phyloP scores from a whole-genome alignment of 2,329 filamentous ascomycete species.

The Fusarium tuaranense region DNA sequence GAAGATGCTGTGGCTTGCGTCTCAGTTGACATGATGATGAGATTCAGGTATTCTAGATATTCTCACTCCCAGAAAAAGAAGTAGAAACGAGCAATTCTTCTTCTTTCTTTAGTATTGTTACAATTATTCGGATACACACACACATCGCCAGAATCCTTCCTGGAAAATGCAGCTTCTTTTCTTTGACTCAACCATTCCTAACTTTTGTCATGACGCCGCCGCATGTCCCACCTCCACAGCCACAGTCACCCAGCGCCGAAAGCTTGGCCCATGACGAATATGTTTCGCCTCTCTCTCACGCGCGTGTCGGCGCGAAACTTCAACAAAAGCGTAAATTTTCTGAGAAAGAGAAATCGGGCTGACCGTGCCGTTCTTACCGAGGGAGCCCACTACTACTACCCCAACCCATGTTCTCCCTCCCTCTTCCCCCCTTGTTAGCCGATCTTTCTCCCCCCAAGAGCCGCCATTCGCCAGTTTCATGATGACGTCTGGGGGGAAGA shows the following conservation, averaged over 20 bases:
- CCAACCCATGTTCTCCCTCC: neutral
- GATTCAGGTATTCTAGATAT: neutral
- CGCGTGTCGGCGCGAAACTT: neutral
- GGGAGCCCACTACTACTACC: constrained; percentile 7
- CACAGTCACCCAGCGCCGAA: neutral
- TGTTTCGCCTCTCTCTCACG: constrained; percentile 13
- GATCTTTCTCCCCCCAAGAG: neutral
- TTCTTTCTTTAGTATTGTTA: neutral
- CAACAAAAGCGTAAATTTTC: neutral
- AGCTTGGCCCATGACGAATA: constrained; percentile 8
- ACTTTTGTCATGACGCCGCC: neutral
- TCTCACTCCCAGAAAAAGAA: neutral
- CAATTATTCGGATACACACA: neutral
- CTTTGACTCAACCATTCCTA: neutral
- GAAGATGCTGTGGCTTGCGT: constrained; percentile 7
- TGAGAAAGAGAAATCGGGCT: neutral
- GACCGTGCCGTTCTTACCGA: constrained; percentile 32
- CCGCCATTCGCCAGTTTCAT: neutral
- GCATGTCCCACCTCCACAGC: neutral
- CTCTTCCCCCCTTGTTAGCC: neutral
- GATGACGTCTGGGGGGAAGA: neutral
- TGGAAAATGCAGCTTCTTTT: neutral
- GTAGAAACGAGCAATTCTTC: neutral
- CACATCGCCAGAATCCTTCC: neutral
- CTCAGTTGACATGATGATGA: neutral